Conservation (phyloP, 2,329 filamentous ascomycete species). For the Colletotrichum echinochloae region DNA sequence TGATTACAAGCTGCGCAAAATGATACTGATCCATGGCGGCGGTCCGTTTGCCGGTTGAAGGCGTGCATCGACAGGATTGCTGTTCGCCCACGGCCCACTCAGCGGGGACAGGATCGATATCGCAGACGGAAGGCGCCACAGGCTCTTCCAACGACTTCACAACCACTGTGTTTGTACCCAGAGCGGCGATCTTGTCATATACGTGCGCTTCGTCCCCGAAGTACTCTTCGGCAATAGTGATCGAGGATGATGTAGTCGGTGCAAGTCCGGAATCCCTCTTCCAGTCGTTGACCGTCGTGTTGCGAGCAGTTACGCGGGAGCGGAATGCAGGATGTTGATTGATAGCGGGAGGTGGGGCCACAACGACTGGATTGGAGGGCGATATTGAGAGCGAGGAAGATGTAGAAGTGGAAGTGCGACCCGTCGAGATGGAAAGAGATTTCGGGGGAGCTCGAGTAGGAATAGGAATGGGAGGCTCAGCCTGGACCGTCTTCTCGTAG, state of each 20-base stretch:
- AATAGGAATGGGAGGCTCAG: constrained; percentile 68
- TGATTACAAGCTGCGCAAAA: constrained; percentile 19
- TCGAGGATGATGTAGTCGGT: constrained; percentile 56
- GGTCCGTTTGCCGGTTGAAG: constrained; percentile 13
- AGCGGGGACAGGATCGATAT: constrained; percentile 47
- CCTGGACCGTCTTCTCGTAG: constrained; percentile 71
- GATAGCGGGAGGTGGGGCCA: constrained; percentile 51
- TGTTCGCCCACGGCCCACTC: constrained; percentile 10
- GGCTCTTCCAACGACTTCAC: constrained; percentile 42
- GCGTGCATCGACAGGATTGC: constrained; percentile 26
- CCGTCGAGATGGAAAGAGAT: constrained; percentile 36
- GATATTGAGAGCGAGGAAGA: constrained; percentile 35
- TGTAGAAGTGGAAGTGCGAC: constrained; percentile 33
- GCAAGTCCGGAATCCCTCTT: constrained; percentile 69
- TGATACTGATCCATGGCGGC: constrained; percentile 26
- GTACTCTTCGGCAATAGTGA: constrained; percentile 56
- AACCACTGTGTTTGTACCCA: neutral
- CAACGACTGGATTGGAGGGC: constrained; percentile 47
- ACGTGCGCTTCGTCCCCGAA: constrained; percentile 54
- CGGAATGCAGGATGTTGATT: constrained; percentile 68
- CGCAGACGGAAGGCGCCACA: constrained; percentile 41
- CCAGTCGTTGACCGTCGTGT: constrained; percentile 53
- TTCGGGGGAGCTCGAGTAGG: constrained; percentile 57
- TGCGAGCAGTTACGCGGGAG: constrained; percentile 36
- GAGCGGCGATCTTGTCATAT: constrained; percentile 40